Evolutionary conservation across 73 alveolate species (phyloP).

Genomic region (Tetrahymena elliotti): DNA sequence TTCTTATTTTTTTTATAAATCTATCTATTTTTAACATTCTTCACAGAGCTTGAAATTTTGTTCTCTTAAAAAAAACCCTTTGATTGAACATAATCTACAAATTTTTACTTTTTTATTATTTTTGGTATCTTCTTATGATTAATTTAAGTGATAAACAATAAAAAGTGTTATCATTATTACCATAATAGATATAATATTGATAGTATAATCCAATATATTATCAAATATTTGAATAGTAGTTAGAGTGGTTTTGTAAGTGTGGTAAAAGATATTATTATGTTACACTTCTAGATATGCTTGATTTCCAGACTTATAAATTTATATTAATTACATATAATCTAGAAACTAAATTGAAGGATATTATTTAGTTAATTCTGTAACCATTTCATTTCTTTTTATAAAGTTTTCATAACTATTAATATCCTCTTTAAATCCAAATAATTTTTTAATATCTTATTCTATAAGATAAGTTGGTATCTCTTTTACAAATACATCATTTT

Average conservation of each 20-base stretch:
- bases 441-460: background rate
- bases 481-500: background rate
- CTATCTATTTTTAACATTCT: too few species aligned
- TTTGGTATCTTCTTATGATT: background rate
- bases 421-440: background rate
- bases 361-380: background rate
- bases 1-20: background rate
- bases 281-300: background rate
- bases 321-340: background rate
- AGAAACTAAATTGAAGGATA: background rate
- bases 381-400: background rate
- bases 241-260: too few species aligned
- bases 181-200: too few species aligned
- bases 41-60: background rate
- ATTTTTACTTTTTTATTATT: too few species aligned
- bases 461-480: background rate
- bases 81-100: background rate
- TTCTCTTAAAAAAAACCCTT: background rate
- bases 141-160: too few species aligned
- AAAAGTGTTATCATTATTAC: too few species aligned
- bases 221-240: too few species aligned
- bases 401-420: background rate
- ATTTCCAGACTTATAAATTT: background rate
- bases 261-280: too few species aligned
- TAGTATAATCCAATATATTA: too few species aligned